Percentiles rank a stretch among this genome's conserved stretches.
phyloP scores from a whole-genome alignment of 306 rosid genomes.

The Cotoneaster glaucophyllus region DNA sequence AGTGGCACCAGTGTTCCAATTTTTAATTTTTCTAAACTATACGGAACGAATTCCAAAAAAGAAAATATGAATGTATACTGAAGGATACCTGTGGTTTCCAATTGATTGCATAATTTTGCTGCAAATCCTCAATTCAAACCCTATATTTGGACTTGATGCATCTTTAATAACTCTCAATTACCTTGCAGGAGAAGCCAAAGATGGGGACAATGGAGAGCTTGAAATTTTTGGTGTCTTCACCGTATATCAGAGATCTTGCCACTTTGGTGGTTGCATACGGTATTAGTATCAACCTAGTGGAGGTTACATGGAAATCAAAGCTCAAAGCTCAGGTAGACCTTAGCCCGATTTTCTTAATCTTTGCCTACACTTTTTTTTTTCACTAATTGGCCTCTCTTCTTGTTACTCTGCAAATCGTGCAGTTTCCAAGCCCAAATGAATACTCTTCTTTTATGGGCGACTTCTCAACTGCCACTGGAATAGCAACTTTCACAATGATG shows the following conservation, averaged over 20 bases:
- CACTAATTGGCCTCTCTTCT: neutral
- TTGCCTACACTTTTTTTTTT: neutral
- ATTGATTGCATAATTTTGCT: neutral
- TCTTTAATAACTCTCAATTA: neutral
- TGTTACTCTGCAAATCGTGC: constrained; percentile 16
- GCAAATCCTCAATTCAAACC: neutral
- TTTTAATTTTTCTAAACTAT: neutral
- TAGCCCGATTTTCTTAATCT: constrained; percentile 3
- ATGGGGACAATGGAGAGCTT: constrained; percentile 99
- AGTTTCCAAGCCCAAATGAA: constrained; percentile 97
- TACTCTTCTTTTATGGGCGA: constrained; percentile 96
- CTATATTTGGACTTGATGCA: neutral
- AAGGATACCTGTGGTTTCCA: neutral
- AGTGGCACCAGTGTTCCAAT: neutral
- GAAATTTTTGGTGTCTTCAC: constrained; percentile 94
- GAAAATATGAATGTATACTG: neutral
- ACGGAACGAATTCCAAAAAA: neutral
- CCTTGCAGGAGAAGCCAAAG: constrained; percentile 72
- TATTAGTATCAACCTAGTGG: constrained; percentile 87
- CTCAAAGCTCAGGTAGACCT: constrained; percentile 86
- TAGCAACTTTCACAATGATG: constrained; percentile 94
- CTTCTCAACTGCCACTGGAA: constrained; percentile 92
- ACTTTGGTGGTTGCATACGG: constrained; percentile 97
- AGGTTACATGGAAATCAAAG: constrained; percentile 98
- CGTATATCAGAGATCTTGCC: constrained; percentile 87